phyloP scores from a whole-genome alignment of 768 basidiomycete species.

The Kwoniella europaea region DNA sequence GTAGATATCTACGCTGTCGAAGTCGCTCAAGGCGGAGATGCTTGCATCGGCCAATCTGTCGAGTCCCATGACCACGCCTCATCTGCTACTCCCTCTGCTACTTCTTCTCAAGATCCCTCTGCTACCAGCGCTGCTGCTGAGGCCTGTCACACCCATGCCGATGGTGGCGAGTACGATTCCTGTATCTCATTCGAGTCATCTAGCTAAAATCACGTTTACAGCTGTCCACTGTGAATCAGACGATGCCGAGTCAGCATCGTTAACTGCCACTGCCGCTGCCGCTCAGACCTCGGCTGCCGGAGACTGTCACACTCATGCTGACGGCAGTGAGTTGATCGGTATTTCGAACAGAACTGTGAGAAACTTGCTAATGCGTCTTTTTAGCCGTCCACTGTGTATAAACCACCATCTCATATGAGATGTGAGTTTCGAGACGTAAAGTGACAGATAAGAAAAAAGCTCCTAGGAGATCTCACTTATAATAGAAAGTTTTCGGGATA shows the following conservation, averaged over 20 bases:
- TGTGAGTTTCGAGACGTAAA: background rate
- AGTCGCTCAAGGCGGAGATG: constrained; percentile 45
- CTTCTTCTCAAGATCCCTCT: constrained; percentile 23
- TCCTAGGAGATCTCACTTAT: background rate
- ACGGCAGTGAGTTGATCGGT: constrained; percentile 9
- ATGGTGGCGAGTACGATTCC: constrained; percentile 28
- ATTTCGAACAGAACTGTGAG: too few species aligned
- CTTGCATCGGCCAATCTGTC: constrained; percentile 37
- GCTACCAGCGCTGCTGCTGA: constrained; percentile 25
- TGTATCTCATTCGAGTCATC: too few species aligned
- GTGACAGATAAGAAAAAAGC: background rate
- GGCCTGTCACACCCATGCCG: constrained; percentile 48
- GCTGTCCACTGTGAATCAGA: constrained; percentile 19
- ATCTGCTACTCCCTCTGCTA: constrained; percentile 6
- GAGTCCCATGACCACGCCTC: constrained; percentile 19
- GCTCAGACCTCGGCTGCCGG: constrained; percentile 17
- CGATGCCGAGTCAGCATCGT: background rate
- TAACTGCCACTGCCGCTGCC: constrained; percentile 19
- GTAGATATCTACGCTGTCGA: constrained; percentile 44
- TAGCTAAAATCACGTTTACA: background rate
- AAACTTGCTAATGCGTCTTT: background rate
- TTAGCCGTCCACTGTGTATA: constrained; percentile 28
- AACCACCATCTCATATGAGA: background rate
- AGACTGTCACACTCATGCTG: constrained; percentile 43
- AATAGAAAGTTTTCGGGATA: background rate